Base-by-base conservation (phyloP, 2,329 filamentous ascomycete species). In the Elsinoe ampelina region DNA sequence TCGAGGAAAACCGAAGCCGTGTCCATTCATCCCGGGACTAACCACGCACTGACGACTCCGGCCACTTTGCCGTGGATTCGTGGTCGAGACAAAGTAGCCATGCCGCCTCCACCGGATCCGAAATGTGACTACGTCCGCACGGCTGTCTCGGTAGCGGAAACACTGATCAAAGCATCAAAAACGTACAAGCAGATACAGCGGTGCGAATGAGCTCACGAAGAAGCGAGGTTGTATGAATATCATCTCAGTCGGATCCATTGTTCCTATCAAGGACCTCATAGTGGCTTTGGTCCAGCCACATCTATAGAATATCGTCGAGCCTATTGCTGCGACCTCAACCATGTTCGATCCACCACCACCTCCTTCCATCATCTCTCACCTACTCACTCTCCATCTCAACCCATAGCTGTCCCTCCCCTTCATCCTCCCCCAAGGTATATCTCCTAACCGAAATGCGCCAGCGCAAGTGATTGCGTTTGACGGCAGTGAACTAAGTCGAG, bases 401-500 rank as follows among this genome's bases (percentile, higher is more conserved):
- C 41, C 19, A 30, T 8, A 8, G 26, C 20, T 26, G 20, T 45
- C 20, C 7, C 5, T 26, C 20, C 17, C 19, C 26, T 12, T n/a
- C 8, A 6, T 45, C 41, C 19, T 26, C 41, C 19, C 19, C 19
- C 19, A 45, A 45, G 17, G 45, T 35, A 36, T 50, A 19, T 35
- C 38, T 41, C 45, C 15, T 36, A 20, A 35, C 45, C 45, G 35
- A 26, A 52, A 52, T 39, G 48, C 48, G 48, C 48, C 48, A 52
- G 48, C 48, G 48, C 48, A 52, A 39, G 48, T 52, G 48, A 52
- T 52, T 34, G 48, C 48, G 48, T 34, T 11, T 52, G 15, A 15
- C 30, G 32, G 45, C 32, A 35, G 45, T 50, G 11, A 5, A 30
- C 8, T 15, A 30, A 34, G 41, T 50, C 13, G 11, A 35, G 10